phyloP scores from a whole-genome alignment of 306 rosid genomes.

The Echinosophora koreensis region DNA sequence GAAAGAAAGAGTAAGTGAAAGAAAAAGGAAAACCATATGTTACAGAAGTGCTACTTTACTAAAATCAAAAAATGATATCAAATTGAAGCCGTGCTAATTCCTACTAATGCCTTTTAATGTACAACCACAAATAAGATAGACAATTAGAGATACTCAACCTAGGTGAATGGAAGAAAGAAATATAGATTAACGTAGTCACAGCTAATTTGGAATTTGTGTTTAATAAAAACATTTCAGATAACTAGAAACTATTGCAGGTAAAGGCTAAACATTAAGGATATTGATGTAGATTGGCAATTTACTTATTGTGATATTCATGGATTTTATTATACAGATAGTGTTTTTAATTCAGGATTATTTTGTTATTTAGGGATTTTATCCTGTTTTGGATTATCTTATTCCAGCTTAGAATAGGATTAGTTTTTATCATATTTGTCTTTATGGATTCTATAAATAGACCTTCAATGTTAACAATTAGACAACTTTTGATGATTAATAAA shows the following conservation, averaged over 20 bases:
- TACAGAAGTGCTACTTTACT: not conserved
- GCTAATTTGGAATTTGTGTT: not conserved
- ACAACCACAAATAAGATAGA: not conserved
- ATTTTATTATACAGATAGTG: too few relatives aligned
- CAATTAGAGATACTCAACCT: not conserved
- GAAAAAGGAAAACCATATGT: not conserved
- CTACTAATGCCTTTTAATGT: not conserved
- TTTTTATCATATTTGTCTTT: too few relatives aligned
- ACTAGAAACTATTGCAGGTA: not conserved
- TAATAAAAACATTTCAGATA: not conserved
- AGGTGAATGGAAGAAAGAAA: slow-evolving; percentile 19
- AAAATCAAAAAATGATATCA: slow-evolving; percentile 13
- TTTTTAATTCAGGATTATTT: too few relatives aligned
- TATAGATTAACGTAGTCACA: not conserved
- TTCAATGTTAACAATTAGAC: too few relatives aligned
- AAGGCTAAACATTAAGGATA: not conserved
- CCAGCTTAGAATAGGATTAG: too few relatives aligned
- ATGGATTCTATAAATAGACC: too few relatives aligned
- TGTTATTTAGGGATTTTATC: too few relatives aligned
- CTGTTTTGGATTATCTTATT: too few relatives aligned
- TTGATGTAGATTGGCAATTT: too few relatives aligned
- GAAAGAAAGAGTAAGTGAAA: not conserved
- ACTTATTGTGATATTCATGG: too few relatives aligned
- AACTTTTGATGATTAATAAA: too few relatives aligned
- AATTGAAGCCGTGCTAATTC: slow-evolving; percentile 7